A percentile compares a stretch with the other conserved stretches of the same genome.
Evolutionary conservation across 139 green algal genomes (phyloP).

Genomic region (Eudorina sp.): DNA sequence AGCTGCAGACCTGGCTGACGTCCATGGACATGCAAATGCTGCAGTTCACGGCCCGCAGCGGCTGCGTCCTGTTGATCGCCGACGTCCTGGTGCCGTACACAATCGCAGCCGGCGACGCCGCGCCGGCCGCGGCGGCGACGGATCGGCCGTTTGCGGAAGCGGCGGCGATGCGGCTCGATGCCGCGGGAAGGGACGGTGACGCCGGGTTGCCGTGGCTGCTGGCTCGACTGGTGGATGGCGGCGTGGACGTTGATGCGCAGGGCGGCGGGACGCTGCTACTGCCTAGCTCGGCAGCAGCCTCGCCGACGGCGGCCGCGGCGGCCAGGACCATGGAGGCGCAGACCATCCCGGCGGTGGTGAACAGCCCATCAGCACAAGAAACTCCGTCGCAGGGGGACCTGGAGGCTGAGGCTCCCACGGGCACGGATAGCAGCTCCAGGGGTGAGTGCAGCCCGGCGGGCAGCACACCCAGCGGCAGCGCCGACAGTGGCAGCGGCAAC

Average conservation of each 20-base stretch:
- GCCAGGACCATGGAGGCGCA: neutral
- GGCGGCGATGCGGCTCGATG: neutral
- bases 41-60: constrained; percentile 4
- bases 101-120: neutral
- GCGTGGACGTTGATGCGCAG: neutral
- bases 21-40: constrained; percentile 19
- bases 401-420: neutral
- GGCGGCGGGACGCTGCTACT: neutral
- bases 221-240: neutral
- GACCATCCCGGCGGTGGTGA: neutral
- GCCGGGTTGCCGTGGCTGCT: too few species aligned
- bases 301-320: neutral
- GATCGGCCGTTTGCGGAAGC: too few species aligned
- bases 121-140: too few species aligned
- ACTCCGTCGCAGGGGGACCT: neutral
- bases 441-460: too few species aligned
- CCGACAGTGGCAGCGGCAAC: neutral
- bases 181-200: too few species aligned
- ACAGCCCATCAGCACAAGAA: neutral
- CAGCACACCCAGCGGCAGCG: too few species aligned
- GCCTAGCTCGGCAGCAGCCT: neutral
- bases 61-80: constrained; percentile 20
- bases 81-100: neutral
- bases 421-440: neutral
- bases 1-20: neutral